These are phyloP conservation scores for Argentina anserina DNA, from an alignment of 306 rosid species.

Conservation along the genomic window DNA sequence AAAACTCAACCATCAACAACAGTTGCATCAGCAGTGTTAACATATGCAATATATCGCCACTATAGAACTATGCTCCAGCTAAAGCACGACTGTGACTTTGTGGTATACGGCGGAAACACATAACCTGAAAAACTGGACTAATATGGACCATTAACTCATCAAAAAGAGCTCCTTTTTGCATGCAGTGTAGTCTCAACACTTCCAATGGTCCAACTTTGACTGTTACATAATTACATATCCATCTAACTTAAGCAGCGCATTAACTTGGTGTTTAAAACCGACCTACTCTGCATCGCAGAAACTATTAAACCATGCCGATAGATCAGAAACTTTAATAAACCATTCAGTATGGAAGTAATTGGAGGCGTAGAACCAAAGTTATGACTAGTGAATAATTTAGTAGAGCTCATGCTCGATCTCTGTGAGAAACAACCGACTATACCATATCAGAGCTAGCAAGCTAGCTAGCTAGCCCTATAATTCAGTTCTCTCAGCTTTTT, in stretches of 20 bases:
- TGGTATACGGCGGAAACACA: not conserved
- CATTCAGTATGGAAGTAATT: not conserved
- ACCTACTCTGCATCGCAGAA: not conserved
- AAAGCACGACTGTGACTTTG: not conserved
- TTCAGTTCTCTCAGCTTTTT: not conserved
- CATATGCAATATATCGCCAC: not conserved
- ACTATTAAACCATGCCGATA: not conserved
- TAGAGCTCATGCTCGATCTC: not conserved
- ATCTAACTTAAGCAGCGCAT: not conserved
- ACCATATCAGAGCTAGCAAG: not conserved
- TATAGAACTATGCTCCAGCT: not conserved
- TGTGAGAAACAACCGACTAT: not conserved
- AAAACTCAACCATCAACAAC: not conserved
- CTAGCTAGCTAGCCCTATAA: not conserved
- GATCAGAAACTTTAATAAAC: not conserved
- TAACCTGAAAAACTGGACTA: not conserved
- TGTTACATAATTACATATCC: not conserved
- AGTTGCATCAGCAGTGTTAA: not conserved
- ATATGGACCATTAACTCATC: not conserved
- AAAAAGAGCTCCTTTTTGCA: not conserved
- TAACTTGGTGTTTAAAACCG: not conserved
- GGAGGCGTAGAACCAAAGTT: slow-evolving; percentile 10
- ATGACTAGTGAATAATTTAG: not conserved
- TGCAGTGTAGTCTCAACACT: not conserved
- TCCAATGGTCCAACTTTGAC: slow-evolving; percentile 6